These are phyloP conservation scores for Rubia peregrina DNA, from an alignment of 305 asterid genomes.

Conservation along the genomic window DNA sequence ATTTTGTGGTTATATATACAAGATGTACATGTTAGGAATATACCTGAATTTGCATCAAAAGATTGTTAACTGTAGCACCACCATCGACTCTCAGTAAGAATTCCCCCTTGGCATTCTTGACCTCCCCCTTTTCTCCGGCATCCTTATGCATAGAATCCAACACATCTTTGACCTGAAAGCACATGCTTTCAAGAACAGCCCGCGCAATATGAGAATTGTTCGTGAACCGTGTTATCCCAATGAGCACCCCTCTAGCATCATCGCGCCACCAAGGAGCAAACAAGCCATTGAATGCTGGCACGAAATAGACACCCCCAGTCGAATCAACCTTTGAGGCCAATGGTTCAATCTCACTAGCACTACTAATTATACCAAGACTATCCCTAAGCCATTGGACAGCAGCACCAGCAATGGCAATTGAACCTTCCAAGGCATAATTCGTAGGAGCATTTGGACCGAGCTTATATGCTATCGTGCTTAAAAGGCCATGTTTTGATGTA, in stretches of 20 bases:
- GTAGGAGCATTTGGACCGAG: constrained; percentile 80
- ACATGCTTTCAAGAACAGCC: constrained; percentile 96
- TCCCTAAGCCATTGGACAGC: constrained; percentile 99
- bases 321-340: constrained; percentile 71
- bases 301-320: constrained; percentile 79
- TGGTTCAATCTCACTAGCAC: constrained; percentile 74
- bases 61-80: constrained; percentile 80
- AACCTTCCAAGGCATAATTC: constrained; percentile 92
- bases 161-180: constrained; percentile 92
- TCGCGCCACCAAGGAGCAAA: constrained; percentile 99
- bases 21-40: not conserved
- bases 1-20: not conserved
- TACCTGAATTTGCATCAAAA: constrained; percentile 76
- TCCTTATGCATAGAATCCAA: constrained; percentile 92
- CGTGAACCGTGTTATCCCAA: constrained; percentile 88
- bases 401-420: constrained; percentile 96
- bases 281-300: constrained; percentile 90
- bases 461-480: constrained; percentile 78
- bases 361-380: constrained; percentile 64
- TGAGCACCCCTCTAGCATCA: constrained; percentile 83
- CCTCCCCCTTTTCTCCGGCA: constrained; percentile 55
- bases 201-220: constrained; percentile 89
- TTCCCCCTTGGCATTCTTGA: constrained; percentile 41
- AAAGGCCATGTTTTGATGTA: constrained; percentile 61
- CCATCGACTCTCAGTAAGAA: constrained; percentile 88